These are phyloP conservation scores for Nicotiana tabacum DNA, from an alignment of 257 asterid species.

Conservation along the genomic window DNA sequence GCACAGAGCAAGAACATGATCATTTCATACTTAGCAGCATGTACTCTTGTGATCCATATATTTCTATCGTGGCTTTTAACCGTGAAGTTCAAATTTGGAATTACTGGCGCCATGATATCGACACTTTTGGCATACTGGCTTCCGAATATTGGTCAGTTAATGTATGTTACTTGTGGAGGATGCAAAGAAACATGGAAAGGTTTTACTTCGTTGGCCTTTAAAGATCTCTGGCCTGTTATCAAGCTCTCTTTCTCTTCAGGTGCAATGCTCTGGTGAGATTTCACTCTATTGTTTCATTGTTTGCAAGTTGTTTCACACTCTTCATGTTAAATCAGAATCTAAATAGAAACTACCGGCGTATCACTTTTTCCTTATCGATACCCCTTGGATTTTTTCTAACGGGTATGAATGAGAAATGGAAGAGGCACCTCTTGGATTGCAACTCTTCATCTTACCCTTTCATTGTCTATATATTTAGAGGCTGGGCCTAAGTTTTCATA, in stretches of 20 bases:
- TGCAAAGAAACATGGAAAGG: slow-evolving; percentile 72
- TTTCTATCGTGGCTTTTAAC: slow-evolving; percentile 61
- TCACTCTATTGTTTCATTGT: background rate
- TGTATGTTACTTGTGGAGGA: slow-evolving; percentile 49
- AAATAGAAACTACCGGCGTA: background rate
- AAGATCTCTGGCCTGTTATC: slow-evolving; percentile 58
- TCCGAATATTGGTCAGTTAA: slow-evolving; percentile 58
- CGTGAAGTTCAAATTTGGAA: slow-evolving; percentile 36
- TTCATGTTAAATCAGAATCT: background rate
- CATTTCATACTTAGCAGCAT: slow-evolving; percentile 50
- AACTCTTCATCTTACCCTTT: too few relatives aligned
- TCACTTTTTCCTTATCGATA: too few relatives aligned
- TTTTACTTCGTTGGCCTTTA: slow-evolving; percentile 48
- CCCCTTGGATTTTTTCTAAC: too few relatives aligned
- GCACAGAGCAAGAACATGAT: slow-evolving; percentile 75
- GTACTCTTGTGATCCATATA: slow-evolving; percentile 41
- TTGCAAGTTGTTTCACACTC: background rate
- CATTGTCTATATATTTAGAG: too few relatives aligned
- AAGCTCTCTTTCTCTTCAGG: slow-evolving; percentile 74
- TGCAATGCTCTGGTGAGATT: slow-evolving; percentile 59
- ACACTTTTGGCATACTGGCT: slow-evolving; percentile 60
- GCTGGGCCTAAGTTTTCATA: too few relatives aligned
- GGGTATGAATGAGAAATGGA: too few relatives aligned
- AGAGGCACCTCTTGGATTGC: too few relatives aligned
- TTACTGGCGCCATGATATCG: slow-evolving; percentile 59